Base-by-base conservation (phyloP, 1,284 basidiomycete species). In the Ganoderma lucidum region DNA sequence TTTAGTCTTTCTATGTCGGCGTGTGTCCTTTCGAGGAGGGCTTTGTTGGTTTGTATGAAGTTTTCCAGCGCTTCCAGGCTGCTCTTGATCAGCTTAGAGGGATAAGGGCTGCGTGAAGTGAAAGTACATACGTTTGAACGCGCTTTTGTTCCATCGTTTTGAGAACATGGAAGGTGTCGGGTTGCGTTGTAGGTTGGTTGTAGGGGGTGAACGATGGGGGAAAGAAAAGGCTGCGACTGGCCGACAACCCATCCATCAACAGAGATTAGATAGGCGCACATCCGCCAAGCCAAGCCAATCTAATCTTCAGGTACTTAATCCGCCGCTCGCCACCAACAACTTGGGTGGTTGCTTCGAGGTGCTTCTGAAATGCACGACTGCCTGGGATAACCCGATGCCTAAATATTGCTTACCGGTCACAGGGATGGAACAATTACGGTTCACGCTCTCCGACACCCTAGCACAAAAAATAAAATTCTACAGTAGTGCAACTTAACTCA, bases 51-150 rank as follows among this genome's bases (percentile, higher is more conserved):
- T 69, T 87, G 82, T 72, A 93, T 86, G 80, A 89, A 93, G 62
- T 81, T 81, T 75, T 88, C 85, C 72, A 93, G 88, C 82, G 89
- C 89, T 81, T 90, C 83, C 75, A 91, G 81, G 77, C 91, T 92
- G 72, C 51, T 39, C 39, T 23, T 30, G 39, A 19, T 6, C 39
- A 6, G 35, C 8, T 28, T 30, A 53, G 23, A 8, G 44, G 15
- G n/a, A 19, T 17, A 55, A 56, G 6, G 48, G 10, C 41, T 14
- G 44, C 37, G 44, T 42, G n/a, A 37, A 32, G 19, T 62, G 53
- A 6, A 55, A 8, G 41, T 6, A 51, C 86, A 42, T 79, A 89
- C 88, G 87, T 90, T 81, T 87, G 82, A 80, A 85, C 84, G 84
- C 88, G 85, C 80, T 82, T 83, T 70, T 83, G 79, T 76, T 88